These are phyloP conservation scores for Solanum sejunctum DNA, from an alignment of 257 asterid species.

Conservation along the genomic window DNA sequence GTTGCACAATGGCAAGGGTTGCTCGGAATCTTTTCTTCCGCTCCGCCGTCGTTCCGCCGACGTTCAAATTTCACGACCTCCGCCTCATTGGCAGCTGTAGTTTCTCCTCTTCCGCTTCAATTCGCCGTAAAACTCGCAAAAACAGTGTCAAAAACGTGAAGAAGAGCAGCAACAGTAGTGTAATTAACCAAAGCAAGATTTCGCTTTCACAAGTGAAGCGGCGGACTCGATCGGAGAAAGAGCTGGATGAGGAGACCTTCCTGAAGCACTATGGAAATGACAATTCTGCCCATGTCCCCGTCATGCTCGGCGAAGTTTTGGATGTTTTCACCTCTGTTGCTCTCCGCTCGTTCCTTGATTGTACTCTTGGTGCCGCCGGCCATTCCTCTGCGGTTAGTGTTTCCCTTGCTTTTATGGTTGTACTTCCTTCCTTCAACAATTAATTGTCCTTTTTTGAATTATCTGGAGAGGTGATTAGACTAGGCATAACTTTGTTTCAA, in stretches of 20 bases:
- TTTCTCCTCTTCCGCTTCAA: slow-evolving; percentile 9
- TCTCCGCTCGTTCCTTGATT: slow-evolving; percentile 77
- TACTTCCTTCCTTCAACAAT: background rate
- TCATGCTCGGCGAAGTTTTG: slow-evolving; percentile 76
- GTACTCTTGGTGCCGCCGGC: slow-evolving; percentile 96
- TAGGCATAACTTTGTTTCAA: background rate
- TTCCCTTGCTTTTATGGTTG: background rate
- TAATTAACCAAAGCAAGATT: slow-evolving; percentile 19
- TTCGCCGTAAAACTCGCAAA: background rate
- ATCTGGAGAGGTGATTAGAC: background rate
- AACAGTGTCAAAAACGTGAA: slow-evolving; percentile 11
- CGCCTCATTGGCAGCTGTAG: background rate
- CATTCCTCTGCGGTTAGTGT: slow-evolving; percentile 67
- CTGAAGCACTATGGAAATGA: slow-evolving; percentile 42
- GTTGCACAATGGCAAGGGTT: background rate
- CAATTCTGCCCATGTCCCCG: slow-evolving; percentile 63
- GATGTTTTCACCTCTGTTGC: slow-evolving; percentile 51
- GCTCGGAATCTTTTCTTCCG: background rate
- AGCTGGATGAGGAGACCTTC: slow-evolving; percentile 56
- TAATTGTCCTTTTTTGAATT: background rate
- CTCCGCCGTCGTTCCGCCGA: background rate
- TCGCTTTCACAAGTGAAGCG: slow-evolving; percentile 40
- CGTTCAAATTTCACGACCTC: background rate
- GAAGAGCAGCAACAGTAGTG: slow-evolving; percentile 3
- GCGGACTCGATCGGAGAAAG: slow-evolving; percentile 79